Evolutionary conservation across 805 yeast species (phyloP), one percentile per base, ranked within the genome.

Genomic region (Priceomyces haplophilus): DNA sequence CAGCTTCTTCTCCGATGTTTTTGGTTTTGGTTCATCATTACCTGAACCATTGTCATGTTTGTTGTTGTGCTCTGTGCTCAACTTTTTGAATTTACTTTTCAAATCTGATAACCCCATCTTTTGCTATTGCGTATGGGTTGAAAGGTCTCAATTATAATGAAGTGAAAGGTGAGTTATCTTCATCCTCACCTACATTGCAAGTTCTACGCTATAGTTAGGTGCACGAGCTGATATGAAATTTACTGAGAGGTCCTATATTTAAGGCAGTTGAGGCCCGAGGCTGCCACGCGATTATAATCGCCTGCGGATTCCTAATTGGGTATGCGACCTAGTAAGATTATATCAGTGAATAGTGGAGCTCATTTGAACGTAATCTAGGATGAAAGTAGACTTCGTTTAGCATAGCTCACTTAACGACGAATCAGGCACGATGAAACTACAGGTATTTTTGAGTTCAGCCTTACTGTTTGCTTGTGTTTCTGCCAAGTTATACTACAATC

Each of bases 71-170:
- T 36, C 24, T 6, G 30, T 13, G 30, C 17, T 36, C 17, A n/a
- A 50, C 45, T 54, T 56, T 43, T 52, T 52, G 19, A 59, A 17
- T 2, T 54, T 61, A 18, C 52, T 52, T 34, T 57, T 56, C 31
- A 58, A 36, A 34, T 59, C 62, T n/a, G 54, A 48, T 31, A 59
- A 54, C 29, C 59, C 63, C 64, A 59, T 59, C n/a, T 25, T 8
- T 38, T 27, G n/a, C 8, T 8, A 29, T 21, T 7, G 6, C 8
- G 24, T 21, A 21, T 21, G 8, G 8, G 8, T 21, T 21, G 8
- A 21, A 6, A 21, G 8, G 8, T 7, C 8, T 21, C 24, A 21
- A 21, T 21, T 21, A 8, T 21, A 7, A 21, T 21, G 8, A 21
- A 21, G 24, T 8, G 6, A 6, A 21, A 21, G 24, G 8, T 21